Percentiles rank a stretch among this genome's conserved stretches.
These are phyloP conservation scores for Ceratobasidium sp. DNA, from an alignment of 1,284 basidiomycete species.

Conservation along the genomic window DNA sequence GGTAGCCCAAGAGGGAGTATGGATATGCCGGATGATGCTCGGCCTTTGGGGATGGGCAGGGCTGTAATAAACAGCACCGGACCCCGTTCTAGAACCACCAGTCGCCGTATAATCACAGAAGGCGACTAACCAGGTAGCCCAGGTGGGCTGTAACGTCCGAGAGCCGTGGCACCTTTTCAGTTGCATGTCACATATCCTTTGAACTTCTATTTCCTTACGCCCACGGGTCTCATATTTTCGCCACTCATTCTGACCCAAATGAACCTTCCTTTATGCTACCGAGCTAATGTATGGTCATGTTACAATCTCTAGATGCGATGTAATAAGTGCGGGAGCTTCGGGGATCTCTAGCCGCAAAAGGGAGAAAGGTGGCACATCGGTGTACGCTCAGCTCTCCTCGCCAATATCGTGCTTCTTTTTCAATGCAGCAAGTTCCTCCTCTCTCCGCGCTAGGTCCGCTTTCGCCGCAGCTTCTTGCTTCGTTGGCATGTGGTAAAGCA, in stretches of 20 bases:
- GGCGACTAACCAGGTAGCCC: constrained; percentile 5
- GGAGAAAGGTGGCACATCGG: not conserved
- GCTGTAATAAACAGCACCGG: constrained; percentile 4
- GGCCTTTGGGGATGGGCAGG: not conserved
- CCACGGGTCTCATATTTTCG: no score
- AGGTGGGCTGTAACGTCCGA: constrained; percentile 8
- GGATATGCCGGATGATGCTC: constrained; percentile 15
- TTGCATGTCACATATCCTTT: not conserved
- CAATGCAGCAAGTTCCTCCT: constrained; percentile 86
- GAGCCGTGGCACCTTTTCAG: not conserved
- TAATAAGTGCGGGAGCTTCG: not conserved
- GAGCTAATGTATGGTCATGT: constrained; percentile 2
- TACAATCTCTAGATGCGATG: constrained; percentile 9
- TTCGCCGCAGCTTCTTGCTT: constrained; percentile 93
- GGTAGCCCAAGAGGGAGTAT: constrained; percentile 27
- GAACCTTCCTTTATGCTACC: constrained; percentile 12
- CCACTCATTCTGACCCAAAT: no score
- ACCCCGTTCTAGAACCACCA: constrained; percentile 20
- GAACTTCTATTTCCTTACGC: not conserved
- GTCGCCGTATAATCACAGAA: constrained; percentile 21
- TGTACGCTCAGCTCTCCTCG: constrained; percentile 57
- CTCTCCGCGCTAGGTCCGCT: constrained; percentile 88
- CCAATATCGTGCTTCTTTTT: constrained; percentile 85
- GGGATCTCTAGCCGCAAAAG: not conserved
- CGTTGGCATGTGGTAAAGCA: constrained; percentile 96